These are phyloP conservation scores for Oenanthe javanica DNA, from an alignment of 140 eudicot species.

Conservation along the genomic window DNA sequence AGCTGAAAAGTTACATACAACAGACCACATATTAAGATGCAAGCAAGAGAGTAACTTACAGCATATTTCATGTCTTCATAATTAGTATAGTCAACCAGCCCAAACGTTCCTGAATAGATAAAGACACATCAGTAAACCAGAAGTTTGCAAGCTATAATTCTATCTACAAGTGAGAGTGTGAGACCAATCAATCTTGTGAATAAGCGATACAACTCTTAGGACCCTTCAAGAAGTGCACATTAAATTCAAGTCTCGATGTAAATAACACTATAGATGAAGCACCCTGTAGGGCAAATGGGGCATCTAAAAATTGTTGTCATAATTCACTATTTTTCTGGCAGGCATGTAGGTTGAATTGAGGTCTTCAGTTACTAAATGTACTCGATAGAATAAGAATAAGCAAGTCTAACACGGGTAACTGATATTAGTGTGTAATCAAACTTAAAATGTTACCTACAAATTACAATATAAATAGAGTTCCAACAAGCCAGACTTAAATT, in stretches of 20 bases:
- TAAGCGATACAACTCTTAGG: neutral
- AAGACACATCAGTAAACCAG: neutral
- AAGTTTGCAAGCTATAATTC: neutral
- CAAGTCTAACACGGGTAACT: neutral
- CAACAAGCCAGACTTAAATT: neutral
- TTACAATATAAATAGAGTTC: neutral
- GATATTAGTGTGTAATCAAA: neutral
- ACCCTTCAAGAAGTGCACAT: neutral
- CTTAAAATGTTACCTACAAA: neutral
- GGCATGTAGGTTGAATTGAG: neutral
- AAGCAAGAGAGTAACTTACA: constrained; percentile 46
- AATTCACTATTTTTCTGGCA: neutral
- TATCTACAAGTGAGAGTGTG: neutral
- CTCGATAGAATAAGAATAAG: neutral
- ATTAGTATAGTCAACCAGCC: constrained; percentile 85
- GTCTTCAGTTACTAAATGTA: neutral
- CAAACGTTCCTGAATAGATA: constrained; percentile 65
- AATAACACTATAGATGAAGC: neutral
- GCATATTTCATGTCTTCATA: constrained; percentile 97
- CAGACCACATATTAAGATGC: neutral
- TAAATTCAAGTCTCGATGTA: neutral
- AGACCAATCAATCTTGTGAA: neutral
- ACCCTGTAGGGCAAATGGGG: neutral
- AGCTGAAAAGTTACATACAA: neutral
- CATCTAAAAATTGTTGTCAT: neutral